A percentile compares a stretch with the other conserved stretches of the same genome.
Evolutionary conservation across 2,329 filamentous ascomycete species (phyloP).

Genomic region (Apiospora phragmitis): DNA sequence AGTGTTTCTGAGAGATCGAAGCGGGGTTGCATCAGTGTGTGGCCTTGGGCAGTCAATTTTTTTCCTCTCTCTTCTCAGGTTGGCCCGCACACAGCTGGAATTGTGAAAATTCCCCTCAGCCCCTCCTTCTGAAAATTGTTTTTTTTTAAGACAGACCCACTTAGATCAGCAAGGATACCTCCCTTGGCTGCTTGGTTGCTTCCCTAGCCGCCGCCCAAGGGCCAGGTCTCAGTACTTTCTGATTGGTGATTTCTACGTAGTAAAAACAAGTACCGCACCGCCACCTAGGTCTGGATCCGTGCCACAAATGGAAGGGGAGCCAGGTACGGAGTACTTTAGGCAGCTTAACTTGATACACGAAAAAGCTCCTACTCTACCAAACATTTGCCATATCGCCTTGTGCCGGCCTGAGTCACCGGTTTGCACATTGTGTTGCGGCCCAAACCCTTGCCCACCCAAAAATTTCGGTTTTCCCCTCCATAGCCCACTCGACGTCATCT

Average conservation of each 20-base stretch:
- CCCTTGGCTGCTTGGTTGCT: neutral
- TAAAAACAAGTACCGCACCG: neutral
- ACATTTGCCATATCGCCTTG: neutral
- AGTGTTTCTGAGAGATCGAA: neutral
- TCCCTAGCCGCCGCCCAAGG: neutral
- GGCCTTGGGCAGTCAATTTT: neutral
- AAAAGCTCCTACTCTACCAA: neutral
- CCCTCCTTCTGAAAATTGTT: neutral
- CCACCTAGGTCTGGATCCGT: neutral
- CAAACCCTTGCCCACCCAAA: neutral
- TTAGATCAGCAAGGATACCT: neutral
- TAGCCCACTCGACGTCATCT: neutral
- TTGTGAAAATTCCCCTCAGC: neutral
- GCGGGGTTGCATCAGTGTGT: neutral
- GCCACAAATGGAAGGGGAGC: neutral
- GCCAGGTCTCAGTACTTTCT: neutral
- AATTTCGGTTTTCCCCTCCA: neutral
- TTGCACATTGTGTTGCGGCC: neutral
- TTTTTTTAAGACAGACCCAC: neutral
- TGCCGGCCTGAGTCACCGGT: conserved; percentile 11
- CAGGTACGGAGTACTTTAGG: neutral
- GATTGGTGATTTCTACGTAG: neutral
- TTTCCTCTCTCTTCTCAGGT: neutral
- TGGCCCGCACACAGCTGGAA: neutral
- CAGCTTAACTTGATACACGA: conserved; percentile 12